phyloP scores from a whole-genome alignment of 257 asterid species.

The Solanum rostratum region DNA sequence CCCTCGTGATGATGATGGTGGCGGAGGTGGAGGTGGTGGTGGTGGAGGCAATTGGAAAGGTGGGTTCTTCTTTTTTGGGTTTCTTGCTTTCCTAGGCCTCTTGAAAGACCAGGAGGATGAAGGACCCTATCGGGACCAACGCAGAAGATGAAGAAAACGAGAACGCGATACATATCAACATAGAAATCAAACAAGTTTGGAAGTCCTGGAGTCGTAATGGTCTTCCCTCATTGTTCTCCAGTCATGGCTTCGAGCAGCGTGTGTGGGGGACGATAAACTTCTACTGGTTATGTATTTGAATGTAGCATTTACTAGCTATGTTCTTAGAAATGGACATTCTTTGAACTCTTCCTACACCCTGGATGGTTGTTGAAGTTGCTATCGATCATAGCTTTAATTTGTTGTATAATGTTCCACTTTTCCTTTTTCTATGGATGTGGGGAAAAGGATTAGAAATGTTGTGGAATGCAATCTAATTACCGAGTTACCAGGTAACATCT shows the following conservation, averaged over 20 bases:
- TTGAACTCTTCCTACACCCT: background rate
- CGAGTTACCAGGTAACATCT: background rate
- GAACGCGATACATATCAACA: background rate
- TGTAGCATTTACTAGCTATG: background rate
- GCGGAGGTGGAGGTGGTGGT: slow-evolving; percentile 82
- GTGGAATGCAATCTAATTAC: background rate
- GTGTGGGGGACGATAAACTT: background rate
- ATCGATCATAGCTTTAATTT: background rate
- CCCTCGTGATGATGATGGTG: slow-evolving; percentile 79
- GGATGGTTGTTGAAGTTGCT: background rate
- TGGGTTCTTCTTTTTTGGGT: slow-evolving; percentile 79
- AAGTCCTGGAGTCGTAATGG: background rate
- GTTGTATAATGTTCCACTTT: background rate
- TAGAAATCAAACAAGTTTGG: background rate
- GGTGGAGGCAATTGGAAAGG: slow-evolving; percentile 83
- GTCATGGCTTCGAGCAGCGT: background rate
- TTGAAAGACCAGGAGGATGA: slow-evolving; percentile 62
- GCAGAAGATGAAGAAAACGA: slow-evolving; percentile 25
- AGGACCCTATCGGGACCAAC: slow-evolving; percentile 36
- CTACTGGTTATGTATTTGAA: background rate
- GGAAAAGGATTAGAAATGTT: background rate
- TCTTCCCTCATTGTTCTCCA: background rate
- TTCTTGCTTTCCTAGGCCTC: slow-evolving; percentile 62
- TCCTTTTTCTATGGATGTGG: background rate
- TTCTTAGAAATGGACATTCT: background rate